Base-by-base conservation (phyloP, 2,329 filamentous ascomycete species). In the Myriosclerotinia duriaeana region DNA sequence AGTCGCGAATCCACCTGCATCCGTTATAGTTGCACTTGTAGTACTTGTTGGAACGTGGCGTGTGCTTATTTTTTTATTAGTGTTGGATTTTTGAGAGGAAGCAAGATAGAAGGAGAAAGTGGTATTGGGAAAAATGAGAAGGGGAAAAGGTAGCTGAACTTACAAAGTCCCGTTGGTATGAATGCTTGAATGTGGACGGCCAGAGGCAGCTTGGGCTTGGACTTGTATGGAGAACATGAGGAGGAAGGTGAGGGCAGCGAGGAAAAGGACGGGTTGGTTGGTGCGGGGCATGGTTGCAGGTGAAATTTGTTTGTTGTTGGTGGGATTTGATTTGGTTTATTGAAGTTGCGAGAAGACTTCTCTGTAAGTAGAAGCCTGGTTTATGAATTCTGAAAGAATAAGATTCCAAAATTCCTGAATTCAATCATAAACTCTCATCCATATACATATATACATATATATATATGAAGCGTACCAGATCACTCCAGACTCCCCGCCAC, bases 1-100 rank as follows among this genome's bases (percentile, higher is more conserved):
- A 3, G 64, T 65, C 0, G 64, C 64, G 5, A 34, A 40, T 14
- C 61, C 61, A 20, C 61, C 52, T 2, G 38, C 36, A 8, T 60
- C 58, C 15, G 58, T 60, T 0, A 60, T 15, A 26, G 58, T 60
- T 5, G 34, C 20, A 6, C 34, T 20, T 9, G 44, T 50, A 1
- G 64, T 65, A 7, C 12, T 42, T 14, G 46, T 53, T 44, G 54
- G 54, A 9, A 5, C 30, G 12, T 11, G 48, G 2, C 54, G 54
- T 26, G 64, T 65, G 20, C 64, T 65, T 46, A n/a, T 38, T 34
- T 60, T 60, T 60, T 48, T 12, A n/a, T 65, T 38, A 65, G 64
- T n/a, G 30, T 38, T 60, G 8, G 7, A 20, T 2, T 2, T 15
- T 5, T 9, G 42, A 8, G 48, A 14, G 22, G 6, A n/a, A 11